A percentile compares a stretch with the other conserved stretches of the same genome.
phyloP scores from a whole-genome alignment of 306 rosid species.

The Fragaria iinumae region DNA sequence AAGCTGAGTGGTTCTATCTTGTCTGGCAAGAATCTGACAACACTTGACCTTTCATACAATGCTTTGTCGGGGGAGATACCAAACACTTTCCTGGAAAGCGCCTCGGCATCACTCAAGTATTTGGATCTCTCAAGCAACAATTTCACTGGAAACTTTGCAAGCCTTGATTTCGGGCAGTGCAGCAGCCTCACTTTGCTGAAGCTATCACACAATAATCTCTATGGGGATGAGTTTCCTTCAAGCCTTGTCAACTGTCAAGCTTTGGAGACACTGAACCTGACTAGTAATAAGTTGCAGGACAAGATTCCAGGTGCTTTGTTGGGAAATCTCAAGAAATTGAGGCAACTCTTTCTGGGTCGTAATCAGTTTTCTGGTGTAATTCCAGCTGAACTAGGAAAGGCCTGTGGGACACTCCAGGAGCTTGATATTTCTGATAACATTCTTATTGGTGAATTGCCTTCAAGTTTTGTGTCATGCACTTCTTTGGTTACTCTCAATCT shows the following conservation, averaged over 20 bases:
- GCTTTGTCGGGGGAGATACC: slow-evolving; percentile 48
- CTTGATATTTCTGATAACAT: slow-evolving; percentile 57
- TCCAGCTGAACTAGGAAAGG: slow-evolving; percentile 44
- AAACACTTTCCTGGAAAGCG: slow-evolving; percentile 27
- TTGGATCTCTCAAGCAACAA: slow-evolving; percentile 65
- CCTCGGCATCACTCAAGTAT: slow-evolving; percentile 29
- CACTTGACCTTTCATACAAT: slow-evolving; percentile 51
- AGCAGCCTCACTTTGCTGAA: slow-evolving; percentile 38
- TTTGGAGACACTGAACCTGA: slow-evolving; percentile 54
- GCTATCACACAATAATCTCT: slow-evolving; percentile 42
- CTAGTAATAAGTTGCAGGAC: slow-evolving; percentile 38
- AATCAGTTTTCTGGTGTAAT: slow-evolving; percentile 52
- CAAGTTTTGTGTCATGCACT: slow-evolving; percentile 42
- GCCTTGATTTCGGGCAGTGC: slow-evolving; percentile 44
- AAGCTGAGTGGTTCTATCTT: slow-evolving; percentile 32
- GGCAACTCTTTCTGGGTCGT: slow-evolving; percentile 40
- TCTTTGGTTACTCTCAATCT: slow-evolving; percentile 50
- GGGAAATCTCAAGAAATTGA: slow-evolving; percentile 43
- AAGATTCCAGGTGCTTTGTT: slow-evolving; percentile 48
- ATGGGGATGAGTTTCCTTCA: slow-evolving; percentile 37
- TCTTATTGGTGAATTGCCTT: slow-evolving; percentile 58
- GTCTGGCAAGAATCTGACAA: slow-evolving; percentile 31
- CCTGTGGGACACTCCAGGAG: slow-evolving; percentile 41
- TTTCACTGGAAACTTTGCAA: slow-evolving; percentile 40
- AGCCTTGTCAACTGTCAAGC: slow-evolving; percentile 39